These are phyloP conservation scores for Agaricus bisporus DNA, from an alignment of 768 basidiomycete genomes.

Conservation along the genomic window DNA sequence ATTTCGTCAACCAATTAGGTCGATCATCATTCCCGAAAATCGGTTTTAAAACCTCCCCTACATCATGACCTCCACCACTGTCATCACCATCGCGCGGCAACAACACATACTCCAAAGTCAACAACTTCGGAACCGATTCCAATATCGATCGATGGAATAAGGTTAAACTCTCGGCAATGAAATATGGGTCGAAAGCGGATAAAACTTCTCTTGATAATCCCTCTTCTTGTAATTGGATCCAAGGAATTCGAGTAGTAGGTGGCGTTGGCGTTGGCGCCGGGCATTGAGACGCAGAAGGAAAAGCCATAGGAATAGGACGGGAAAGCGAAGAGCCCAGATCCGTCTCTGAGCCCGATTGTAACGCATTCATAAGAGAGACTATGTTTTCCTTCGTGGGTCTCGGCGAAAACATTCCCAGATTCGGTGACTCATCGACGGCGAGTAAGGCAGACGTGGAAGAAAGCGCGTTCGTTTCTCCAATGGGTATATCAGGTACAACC, in stretches of 20 bases:
- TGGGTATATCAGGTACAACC: slow-evolving; percentile 6
- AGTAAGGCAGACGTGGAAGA: no score
- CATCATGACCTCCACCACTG: slow-evolving; percentile 1
- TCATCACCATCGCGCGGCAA: slow-evolving; percentile 23
- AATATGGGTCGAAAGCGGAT: slow-evolving; percentile 51
- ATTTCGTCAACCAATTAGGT: slow-evolving; percentile 78
- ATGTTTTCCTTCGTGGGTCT: slow-evolving; percentile 32
- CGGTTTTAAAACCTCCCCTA: slow-evolving; percentile 14
- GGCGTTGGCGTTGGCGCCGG: neutral
- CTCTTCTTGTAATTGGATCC: slow-evolving; percentile 51
- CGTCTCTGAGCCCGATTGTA: slow-evolving; percentile 14
- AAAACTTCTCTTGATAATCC: slow-evolving; percentile 67
- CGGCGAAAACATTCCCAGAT: slow-evolving; percentile 47
- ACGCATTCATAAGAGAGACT: slow-evolving; percentile 40
- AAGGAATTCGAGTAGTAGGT: slow-evolving; percentile 30
- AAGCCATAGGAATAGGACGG: slow-evolving; percentile 7
- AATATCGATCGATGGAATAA: slow-evolving; percentile 52
- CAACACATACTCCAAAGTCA: slow-evolving; percentile 39
- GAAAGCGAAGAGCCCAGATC: no score
- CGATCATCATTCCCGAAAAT: slow-evolving; percentile 65
- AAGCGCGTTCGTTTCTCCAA: no score
- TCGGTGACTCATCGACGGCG: slow-evolving; percentile 28
- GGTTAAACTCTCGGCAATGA: slow-evolving; percentile 59
- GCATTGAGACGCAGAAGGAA: neutral
- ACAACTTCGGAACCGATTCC: slow-evolving; percentile 45